Base-by-base conservation (phyloP, 768 basidiomycete species). In the Xerocomus potaroensis region DNA sequence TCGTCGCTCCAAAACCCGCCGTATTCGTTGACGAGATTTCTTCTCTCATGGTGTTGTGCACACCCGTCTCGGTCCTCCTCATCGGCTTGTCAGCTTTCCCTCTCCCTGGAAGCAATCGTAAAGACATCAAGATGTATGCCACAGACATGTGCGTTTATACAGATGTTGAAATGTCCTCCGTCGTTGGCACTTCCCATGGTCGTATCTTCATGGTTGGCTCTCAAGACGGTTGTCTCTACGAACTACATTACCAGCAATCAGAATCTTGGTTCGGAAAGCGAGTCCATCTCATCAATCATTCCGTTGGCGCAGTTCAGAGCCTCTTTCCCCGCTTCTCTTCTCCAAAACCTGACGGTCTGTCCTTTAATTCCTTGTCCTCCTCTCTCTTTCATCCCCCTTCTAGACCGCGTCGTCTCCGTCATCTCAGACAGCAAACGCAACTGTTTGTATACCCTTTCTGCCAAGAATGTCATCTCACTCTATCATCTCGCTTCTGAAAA, bases 1-100 rank as follows among this genome's bases (percentile, higher is more conserved):
- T 97, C 51, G 89, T 97, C 44, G 83, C 77, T 64, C 91, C 94
- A 16, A 91, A 87, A 60, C 77, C 76, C 19, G 80, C 81, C 39
- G 84, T 97, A 27, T 97, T 98, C 63, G 84, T 96, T 56, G 91
- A 97, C 62, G 86, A 92, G 58, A 96, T 98, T 64, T 80, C 84
- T 15, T 81, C 81, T 48, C 70, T 99, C 35, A 81, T 98, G 52
- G 85, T 97, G 53, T 80, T 98, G 53, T 94, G 89, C 58, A 96
- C 94, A 0, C 86, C 87, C 1, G 71, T 89, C 23, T 84, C 85
- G 11, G 77, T 93, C 24, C 77, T 89, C 43, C 79, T 98, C 46
- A 78, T 98, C 54, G 95, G 93, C 26, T 73, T 98, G 29, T 81
- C 90, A 1, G 50, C 48, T 3, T 71, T 76, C 5, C 62, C 73